Evolutionary conservation across 176 grass and related monocot species (phyloP).

Genomic region (Musa troglodytarum): DNA sequence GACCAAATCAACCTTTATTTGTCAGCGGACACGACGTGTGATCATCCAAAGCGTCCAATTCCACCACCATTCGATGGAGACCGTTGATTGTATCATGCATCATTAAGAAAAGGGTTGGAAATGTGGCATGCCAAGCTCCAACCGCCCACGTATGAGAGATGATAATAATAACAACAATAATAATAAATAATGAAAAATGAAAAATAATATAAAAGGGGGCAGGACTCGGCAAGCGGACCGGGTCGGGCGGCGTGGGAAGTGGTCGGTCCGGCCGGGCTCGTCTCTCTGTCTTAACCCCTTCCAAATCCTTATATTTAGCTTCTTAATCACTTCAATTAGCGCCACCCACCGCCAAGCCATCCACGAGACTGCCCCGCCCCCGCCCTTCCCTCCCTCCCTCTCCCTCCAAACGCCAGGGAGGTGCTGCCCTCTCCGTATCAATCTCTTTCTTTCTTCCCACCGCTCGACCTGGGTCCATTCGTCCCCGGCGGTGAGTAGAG

Average conservation of each 20-base stretch:
- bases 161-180: no score
- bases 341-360: not conserved
- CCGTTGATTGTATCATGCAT: no score
- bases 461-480: not conserved
- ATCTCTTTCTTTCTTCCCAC: not conserved
- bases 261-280: not conserved
- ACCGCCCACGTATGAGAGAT: no score
- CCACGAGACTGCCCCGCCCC: not conserved
- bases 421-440: no score
- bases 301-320: not conserved
- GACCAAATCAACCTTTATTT: no score
- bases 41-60: no score
- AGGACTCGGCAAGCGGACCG: not conserved
- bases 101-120: no score
- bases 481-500: not conserved
- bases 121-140: no score
- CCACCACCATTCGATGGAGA: no score
- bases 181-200: no score
- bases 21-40: no score
- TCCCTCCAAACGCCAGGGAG: not conserved
- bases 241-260: not conserved
- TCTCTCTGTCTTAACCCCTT: not conserved
- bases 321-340: not conserved
- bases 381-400: not conserved
- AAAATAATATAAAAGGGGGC: no score